phyloP scores from a whole-genome alignment of 176 grass and related monocot species.

The Cenchrus americanus region DNA sequence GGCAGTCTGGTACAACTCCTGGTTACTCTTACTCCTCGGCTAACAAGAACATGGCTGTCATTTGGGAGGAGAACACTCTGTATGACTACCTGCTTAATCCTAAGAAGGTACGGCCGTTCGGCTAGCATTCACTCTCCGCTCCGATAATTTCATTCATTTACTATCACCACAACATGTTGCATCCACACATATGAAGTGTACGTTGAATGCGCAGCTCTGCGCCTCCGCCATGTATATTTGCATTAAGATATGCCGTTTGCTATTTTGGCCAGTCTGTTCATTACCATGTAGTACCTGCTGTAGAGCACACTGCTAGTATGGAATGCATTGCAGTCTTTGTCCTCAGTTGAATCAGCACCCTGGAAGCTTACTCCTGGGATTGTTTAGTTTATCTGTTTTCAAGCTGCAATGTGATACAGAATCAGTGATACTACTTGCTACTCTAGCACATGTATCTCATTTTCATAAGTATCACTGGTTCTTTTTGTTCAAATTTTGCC shows the following conservation, averaged over 20 bases:
- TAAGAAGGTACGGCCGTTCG: conserved; percentile 73
- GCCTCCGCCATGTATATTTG: conserved; percentile 3
- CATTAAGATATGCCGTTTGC: neutral
- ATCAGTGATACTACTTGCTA: neutral
- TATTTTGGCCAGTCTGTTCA: neutral
- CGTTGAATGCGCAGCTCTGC: neutral
- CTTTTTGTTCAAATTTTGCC: neutral
- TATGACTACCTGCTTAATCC: conserved; percentile 92
- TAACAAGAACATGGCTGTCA: conserved; percentile 93
- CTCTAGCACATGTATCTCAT: neutral
- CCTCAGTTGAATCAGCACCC: neutral
- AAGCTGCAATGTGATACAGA: neutral
- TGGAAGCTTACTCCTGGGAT: neutral
- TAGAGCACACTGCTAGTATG: neutral
- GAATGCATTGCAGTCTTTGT: conserved; percentile 1
- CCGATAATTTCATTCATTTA: neutral
- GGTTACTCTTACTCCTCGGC: conserved; percentile 86
- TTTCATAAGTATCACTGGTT: neutral
- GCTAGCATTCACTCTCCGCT: neutral
- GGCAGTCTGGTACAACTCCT: conserved; percentile 85
- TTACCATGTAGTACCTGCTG: neutral
- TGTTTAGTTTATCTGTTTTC: neutral
- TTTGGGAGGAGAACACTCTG: conserved; percentile 77
- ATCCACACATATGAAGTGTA: neutral
- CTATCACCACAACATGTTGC: neutral